Base-by-base conservation (phyloP, 106 monocot genomes). In the Triglochin maritima region DNA sequence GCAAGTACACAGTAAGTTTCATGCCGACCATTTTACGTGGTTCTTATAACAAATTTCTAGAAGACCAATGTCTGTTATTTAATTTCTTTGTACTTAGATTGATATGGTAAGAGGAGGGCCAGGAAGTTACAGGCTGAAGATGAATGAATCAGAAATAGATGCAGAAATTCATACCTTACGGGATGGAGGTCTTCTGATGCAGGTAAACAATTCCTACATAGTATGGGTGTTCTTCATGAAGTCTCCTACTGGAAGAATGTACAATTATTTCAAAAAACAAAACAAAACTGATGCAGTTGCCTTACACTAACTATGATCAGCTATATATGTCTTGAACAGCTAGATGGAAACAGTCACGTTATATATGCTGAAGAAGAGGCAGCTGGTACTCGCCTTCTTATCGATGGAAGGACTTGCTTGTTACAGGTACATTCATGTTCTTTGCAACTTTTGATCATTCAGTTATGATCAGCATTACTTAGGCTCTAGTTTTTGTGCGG, bases 311-410 rank as follows among this genome's bases (percentile, higher is more conserved):
- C 41, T 13, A 17, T 66, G 7, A 52, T 52, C 42, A 10, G 51
- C 17, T 66, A 66, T 8, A 52, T 0, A 55, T 69, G 10, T 69
- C 49, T 60, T 70, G 17, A 73, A 47, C 81, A 98, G 92, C 76
- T 98, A 80, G 80, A 92, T 81, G 98, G 86, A 64, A 98, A 98
- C 62, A 98, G 98, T 70, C 98, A 98, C 82, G 86, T 98, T 46
- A 81, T 98, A 69, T 98, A 98, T 86, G 98, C 92, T 67, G 91
- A 91, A 79, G 92, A 92, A 81, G 98, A 98, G 79, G 98, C 98
- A 64, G 91, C 98, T 57, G 98, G 98, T 69, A 92, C 88, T 71
- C 98, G 92, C 59, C 98, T 98, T 79, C 84, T 98, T 17, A 98
- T 98, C 60, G 83, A 98, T 84, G 98, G 98, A 66, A 86, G 98